Evolutionary conservation across 139 green algal genomes (phyloP).

Genomic region (Gonium pectorale): DNA sequence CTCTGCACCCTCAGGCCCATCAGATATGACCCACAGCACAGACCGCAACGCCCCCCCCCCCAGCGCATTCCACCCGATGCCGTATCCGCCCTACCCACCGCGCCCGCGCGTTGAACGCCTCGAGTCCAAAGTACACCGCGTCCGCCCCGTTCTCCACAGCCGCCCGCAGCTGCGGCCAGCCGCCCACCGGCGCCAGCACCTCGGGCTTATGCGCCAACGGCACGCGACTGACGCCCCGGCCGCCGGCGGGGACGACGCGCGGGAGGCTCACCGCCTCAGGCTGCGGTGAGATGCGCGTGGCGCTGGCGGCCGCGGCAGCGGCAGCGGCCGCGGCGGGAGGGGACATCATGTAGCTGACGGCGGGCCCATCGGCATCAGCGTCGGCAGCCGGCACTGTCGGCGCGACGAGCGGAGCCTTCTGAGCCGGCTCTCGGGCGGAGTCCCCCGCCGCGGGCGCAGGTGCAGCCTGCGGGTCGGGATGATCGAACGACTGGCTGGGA

Average conservation of each 20-base stretch:
- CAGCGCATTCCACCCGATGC: neutral
- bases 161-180: conserved; percentile 84
- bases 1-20: too few species aligned
- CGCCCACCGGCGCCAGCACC: conserved; percentile 82
- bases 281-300: neutral
- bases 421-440: too few species aligned
- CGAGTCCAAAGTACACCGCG: conserved; percentile 86
- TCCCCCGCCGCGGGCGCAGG: too few species aligned
- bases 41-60: too few species aligned
- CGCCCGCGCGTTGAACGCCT: conserved; percentile 59
- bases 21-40: too few species aligned
- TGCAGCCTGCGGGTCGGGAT: too few species aligned
- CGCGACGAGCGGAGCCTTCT: too few species aligned
- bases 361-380: neutral
- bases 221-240: neutral
- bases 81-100: conserved; percentile 26
- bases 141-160: conserved; percentile 88
- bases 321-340: neutral
- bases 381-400: neutral
- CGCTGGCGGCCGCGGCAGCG: too few species aligned
- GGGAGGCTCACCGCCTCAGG: neutral
- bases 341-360: neutral
- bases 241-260: too few species aligned
- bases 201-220: conserved; percentile 61
- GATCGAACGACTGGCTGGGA: too few species aligned